A percentile compares a stretch with the other conserved stretches of the same genome.
These are phyloP conservation scores for Lignosus rhinocerotis DNA, from an alignment of 1,284 basidiomycete species.

Conservation along the genomic window DNA sequence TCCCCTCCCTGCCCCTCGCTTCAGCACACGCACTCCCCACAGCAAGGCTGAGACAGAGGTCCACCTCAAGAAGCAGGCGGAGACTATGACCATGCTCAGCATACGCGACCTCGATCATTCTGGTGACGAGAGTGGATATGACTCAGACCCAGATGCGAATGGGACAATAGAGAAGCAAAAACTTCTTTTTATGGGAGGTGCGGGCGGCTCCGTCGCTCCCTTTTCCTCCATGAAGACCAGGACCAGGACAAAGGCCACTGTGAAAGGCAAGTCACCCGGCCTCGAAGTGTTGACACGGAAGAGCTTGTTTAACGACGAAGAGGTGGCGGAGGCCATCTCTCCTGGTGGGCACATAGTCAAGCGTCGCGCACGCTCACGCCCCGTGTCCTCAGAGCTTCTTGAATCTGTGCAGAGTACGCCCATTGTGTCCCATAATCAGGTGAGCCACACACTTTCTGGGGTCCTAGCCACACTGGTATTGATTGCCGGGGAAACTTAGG, in stretches of 20 bases:
- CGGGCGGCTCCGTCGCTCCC: conserved; percentile 19
- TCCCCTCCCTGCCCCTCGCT: conserved; percentile 61
- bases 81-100: conserved; percentile 63
- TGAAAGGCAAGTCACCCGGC: conserved; percentile 19
- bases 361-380: conserved; percentile 66
- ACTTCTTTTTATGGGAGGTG: conserved; percentile 25
- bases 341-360: conserved; percentile 74
- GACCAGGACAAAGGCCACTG: conserved; percentile 33
- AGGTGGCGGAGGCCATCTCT: conserved; percentile 63
- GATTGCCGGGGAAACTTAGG: conserved; percentile 15
- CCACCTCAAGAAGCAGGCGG: conserved; percentile 60
- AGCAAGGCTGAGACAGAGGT: conserved; percentile 64
- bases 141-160: conserved; percentile 48
- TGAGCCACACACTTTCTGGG: conserved; percentile 21
- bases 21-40: conserved; percentile 53
- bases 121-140: conserved; percentile 46
- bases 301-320: conserved; percentile 40
- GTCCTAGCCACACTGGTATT: conserved; percentile 13
- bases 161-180: conserved; percentile 35
- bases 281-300: conserved; percentile 22
- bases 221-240: conserved; percentile 38
- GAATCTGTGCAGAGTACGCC: conserved; percentile 47
- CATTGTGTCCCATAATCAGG: conserved; percentile 30
- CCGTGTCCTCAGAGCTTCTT: conserved; percentile 64
- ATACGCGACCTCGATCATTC: conserved; percentile 55